Base-by-base conservation (phyloP, 495 filamentous ascomycete species). In the Recurvomyces mirabilis region DNA sequence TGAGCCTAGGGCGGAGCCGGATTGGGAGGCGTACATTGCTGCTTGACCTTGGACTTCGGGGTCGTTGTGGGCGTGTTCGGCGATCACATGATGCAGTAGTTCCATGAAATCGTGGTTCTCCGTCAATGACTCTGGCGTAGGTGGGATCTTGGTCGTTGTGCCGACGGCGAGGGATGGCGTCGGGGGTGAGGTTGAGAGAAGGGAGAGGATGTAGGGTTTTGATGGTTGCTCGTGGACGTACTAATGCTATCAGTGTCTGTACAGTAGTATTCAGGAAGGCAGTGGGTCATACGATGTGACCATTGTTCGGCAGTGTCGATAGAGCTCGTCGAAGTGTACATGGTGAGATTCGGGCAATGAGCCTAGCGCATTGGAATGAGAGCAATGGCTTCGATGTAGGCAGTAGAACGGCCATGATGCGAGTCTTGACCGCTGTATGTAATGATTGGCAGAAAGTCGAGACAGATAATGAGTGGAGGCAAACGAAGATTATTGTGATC, bases 91-190 rank as follows among this genome's bases (percentile, higher is more conserved):
- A 51, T 89, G 80, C 18, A 98, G 66, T 47, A 88, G 79, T 5
- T 66, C 43, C 3, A 91, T 61, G 57, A 98, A 98, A 18, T 69
- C 61, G 3, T 68, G 76, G 60, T 95, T 98, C 54, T 83, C 81
- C 25, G 63, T 72, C 53, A 95, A 79, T 21, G 81, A 80, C 38
- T 75, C 66, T 9, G 87, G 77, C 0, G 81, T 84, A 13, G 87
- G 87, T 2, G 87, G 88, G 21, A 91, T 49, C 38, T 71, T 61
- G 19, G 76, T 73, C 0, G 84, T 78, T 17, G 75, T 77, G 46
- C 88, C 91, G 53, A 95, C 80, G 11, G 86, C 75, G 22, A 94
- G 67, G 28, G 70, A 58, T 5, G 70, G 60, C 17, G 67, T 80
- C 1, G 84, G 83, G 1, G 88, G 86, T 10, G 73, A 61, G 10